These are phyloP conservation scores for Penicillium sp. DNA, from an alignment of 2,329 filamentous ascomycete species.

Conservation along the genomic window DNA sequence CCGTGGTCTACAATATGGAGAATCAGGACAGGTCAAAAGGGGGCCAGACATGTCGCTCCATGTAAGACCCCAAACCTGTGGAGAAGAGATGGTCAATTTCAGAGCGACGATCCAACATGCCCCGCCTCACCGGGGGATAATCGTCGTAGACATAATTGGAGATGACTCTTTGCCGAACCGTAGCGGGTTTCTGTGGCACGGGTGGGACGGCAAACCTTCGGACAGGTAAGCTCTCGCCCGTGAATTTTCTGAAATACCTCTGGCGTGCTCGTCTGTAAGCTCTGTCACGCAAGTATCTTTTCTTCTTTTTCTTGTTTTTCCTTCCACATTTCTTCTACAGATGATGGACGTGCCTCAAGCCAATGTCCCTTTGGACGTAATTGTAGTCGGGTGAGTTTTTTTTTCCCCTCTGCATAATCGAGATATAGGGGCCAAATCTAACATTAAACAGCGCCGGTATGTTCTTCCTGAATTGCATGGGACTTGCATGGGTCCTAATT, in stretches of 20 bases:
- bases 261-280: background rate
- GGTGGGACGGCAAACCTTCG: slow-evolving; percentile 17
- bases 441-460: slow-evolving; percentile 29
- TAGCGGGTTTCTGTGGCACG: slow-evolving; percentile 7
- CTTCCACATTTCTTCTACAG: background rate
- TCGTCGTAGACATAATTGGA: slow-evolving; percentile 3
- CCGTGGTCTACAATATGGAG: background rate
- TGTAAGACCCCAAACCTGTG: slow-evolving; percentile 4
- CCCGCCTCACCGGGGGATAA: slow-evolving; percentile 4
- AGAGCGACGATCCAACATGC: slow-evolving; percentile 4
- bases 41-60: background rate
- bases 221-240: slow-evolving; percentile 6
- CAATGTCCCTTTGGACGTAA: slow-evolving; percentile 29
- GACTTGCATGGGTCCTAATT: background rate
- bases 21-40: background rate
- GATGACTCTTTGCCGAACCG: background rate
- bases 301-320: background rate
- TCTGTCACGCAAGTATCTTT: background rate
- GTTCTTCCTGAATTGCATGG: slow-evolving; percentile 1
- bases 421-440: slow-evolving; percentile 3
- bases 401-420: background rate
- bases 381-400: slow-evolving; percentile 34
- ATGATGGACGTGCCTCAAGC: slow-evolving; percentile 25
- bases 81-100: slow-evolving; percentile 6
- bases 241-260: slow-evolving; percentile 16